These are phyloP conservation scores for Rhodosporidiobolus sp. DNA, from an alignment of 768 basidiomycete species.

Conservation along the genomic window DNA sequence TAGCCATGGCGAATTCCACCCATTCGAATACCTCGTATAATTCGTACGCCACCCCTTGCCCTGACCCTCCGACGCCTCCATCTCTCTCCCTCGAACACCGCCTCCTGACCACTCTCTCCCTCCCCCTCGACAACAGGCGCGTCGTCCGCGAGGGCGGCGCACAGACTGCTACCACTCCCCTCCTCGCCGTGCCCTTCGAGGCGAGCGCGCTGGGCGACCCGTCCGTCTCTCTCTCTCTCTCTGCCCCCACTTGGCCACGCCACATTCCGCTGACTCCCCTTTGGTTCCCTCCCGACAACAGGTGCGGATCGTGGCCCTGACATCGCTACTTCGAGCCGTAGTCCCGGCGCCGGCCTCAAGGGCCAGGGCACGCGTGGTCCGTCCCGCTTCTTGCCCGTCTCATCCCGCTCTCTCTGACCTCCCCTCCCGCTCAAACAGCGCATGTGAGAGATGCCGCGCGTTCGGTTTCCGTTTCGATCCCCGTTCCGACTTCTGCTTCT, in stretches of 20 bases:
- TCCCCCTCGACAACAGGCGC: neutral
- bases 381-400: neutral
- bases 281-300: neutral
- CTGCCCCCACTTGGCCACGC: neutral
- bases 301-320: conserved; percentile 33
- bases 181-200: neutral
- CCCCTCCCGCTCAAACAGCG: neutral
- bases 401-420: too few species aligned
- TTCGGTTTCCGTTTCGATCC: conserved; percentile 13
- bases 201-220: conserved; percentile 20
- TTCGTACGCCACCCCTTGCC: neutral
- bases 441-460: conserved; percentile 34
- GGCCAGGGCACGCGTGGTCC: conserved; percentile 10
- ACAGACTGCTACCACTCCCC: neutral
- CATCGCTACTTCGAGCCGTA: conserved; percentile 27
- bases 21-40: neutral
- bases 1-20: conserved; percentile 1
- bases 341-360: conserved; percentile 18
- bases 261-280: neutral
- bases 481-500: conserved; percentile 13
- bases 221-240: conserved; percentile 12
- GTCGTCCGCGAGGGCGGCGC: conserved; percentile 6
- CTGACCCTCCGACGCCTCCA: neutral
- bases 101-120: neutral
- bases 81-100: neutral